Evolutionary conservation across 257 asterid species (phyloP).

Genomic region (Salvia rosmarinus): DNA sequence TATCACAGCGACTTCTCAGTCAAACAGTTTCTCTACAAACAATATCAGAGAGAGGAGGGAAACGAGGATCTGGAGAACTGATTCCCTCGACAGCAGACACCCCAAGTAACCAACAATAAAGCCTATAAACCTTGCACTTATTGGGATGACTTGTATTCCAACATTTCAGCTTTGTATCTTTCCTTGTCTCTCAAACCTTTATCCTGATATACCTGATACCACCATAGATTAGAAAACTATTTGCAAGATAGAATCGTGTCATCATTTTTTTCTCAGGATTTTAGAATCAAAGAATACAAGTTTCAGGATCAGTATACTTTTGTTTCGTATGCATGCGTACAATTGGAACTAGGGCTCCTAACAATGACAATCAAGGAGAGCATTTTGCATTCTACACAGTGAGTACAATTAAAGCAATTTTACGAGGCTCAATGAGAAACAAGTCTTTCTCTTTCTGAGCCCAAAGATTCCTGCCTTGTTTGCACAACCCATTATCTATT

Average conservation of each 20-base stretch:
- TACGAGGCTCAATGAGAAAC: background rate
- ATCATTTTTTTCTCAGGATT: background rate
- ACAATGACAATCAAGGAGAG: background rate
- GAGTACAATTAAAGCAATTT: background rate
- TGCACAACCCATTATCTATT: background rate
- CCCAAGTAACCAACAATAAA: conserved; percentile 11
- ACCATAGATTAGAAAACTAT: conserved; percentile 3
- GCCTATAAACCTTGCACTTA: conserved; percentile 36
- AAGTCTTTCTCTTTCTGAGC: background rate
- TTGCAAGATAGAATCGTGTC: background rate
- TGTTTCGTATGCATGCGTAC: background rate
- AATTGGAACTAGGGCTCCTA: conserved; percentile 2
- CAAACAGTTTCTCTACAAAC: conserved; percentile 34
- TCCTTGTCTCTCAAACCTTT: conserved; percentile 83
- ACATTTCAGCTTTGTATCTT: conserved; percentile 81
- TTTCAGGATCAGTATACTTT: background rate
- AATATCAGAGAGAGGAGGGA: conserved; percentile 11
- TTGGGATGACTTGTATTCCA: conserved; percentile 69
- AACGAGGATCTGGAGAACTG: conserved; percentile 4
- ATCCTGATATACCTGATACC: conserved; percentile 82
- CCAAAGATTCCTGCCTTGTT: no score
- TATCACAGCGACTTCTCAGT: conserved; percentile 11
- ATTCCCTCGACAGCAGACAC: background rate
- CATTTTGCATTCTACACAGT: background rate
- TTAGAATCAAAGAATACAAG: conserved; percentile 2